A percentile compares a stretch with the other conserved stretches of the same genome.
phyloP scores from a whole-genome alignment of 2,329 filamentous ascomycete species.

The Aspergillus pseudoviridinutans region DNA sequence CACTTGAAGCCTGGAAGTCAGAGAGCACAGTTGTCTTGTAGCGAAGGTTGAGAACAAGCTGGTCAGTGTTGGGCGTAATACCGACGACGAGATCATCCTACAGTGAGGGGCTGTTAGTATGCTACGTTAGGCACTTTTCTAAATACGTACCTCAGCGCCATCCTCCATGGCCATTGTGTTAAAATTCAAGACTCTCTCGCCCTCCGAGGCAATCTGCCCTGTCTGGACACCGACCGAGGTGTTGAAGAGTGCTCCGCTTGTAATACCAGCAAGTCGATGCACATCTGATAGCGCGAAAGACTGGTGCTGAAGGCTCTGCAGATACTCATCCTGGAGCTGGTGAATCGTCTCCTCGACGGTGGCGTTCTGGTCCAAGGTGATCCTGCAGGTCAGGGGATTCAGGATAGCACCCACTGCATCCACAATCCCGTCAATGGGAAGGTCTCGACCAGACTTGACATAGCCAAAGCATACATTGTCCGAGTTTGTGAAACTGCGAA shows the following conservation, averaged over 20 bases:
- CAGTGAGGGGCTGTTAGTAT: neutral
- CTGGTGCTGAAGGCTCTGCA: neutral
- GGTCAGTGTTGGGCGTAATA: neutral
- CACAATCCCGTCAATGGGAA: conserved; percentile 28
- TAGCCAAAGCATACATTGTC: conserved; percentile 40
- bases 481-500: conserved; percentile 31
- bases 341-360: neutral
- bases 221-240: neutral
- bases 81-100: neutral
- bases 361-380: neutral
- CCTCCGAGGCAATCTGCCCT: neutral
- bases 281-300: neutral
- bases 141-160: neutral
- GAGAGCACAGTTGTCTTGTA: neutral
- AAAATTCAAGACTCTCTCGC: neutral
- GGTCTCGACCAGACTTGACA: conserved; percentile 37
- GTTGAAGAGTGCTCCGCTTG: neutral
- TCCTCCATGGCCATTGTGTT: neutral
- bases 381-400: neutral
- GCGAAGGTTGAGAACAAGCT: neutral
- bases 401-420: conserved; percentile 31
- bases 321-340: neutral
- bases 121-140: neutral
- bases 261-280: neutral
- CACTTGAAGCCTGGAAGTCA: neutral